Percentiles rank a stretch among this genome's conserved stretches.
phyloP scores from a whole-genome alignment of 257 asterid species.

The Anisodus tanguticus region DNA sequence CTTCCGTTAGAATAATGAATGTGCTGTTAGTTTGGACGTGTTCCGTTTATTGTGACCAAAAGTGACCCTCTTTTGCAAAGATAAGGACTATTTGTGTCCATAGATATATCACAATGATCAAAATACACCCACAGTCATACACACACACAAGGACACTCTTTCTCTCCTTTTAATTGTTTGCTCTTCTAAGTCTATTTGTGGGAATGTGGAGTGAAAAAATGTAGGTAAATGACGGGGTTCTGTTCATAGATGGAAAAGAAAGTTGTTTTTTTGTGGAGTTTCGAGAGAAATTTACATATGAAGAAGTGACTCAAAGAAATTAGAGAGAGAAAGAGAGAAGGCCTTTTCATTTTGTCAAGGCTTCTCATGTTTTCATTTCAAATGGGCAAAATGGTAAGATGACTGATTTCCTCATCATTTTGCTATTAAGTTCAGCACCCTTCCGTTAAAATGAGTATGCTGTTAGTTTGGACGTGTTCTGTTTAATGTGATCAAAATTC shows the following conservation, averaged over 20 bases:
- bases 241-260: neutral
- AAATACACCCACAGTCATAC: no score
- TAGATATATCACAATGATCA: neutral
- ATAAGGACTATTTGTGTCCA: conserved; percentile 13
- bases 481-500: neutral
- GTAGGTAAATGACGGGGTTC: neutral
- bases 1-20: neutral
- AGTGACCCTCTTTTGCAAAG: no score
- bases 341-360: neutral
- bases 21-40: neutral
- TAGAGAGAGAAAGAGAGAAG: neutral
- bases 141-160: no score
- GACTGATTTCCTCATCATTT: neutral
- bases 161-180: neutral
- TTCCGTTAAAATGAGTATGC: neutral
- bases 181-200: neutral
- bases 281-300: neutral
- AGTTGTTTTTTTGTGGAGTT: neutral
- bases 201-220: neutral
- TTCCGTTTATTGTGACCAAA: neutral
- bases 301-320: conserved; percentile 7
- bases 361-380: neutral
- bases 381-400: neutral
- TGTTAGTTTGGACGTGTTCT: neutral
- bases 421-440: neutral